Evolutionary conservation across 2,329 filamentous ascomycete genomes (phyloP).

Genomic region (Chalara sp.): DNA sequence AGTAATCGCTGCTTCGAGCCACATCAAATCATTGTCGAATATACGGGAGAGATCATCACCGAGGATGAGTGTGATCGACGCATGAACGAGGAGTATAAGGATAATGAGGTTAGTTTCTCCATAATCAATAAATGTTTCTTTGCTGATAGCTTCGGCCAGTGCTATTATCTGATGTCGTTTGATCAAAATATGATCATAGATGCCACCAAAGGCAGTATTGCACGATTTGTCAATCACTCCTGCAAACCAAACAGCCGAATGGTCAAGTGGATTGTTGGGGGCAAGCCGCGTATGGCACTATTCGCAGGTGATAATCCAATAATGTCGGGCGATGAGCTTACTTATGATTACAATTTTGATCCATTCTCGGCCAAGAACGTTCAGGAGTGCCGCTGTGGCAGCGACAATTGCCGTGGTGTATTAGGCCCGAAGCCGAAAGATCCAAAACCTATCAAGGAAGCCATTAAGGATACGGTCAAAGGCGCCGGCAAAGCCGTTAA

Average conservation of each 20-base stretch:
- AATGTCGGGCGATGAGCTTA: conserved; percentile 91
- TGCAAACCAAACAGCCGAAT: conserved; percentile 95
- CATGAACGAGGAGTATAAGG: conserved; percentile 89
- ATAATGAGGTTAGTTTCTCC: conserved; percentile 67
- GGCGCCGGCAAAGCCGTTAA: conserved; percentile 43
- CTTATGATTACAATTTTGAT: conserved; percentile 81
- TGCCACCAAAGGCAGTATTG: conserved; percentile 90
- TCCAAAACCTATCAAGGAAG: conserved; percentile 41
- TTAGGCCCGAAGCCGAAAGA: conserved; percentile 56
- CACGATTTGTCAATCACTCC: conserved; percentile 96
- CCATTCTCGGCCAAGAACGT: conserved; percentile 64
- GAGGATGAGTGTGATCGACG: conserved; percentile 87
- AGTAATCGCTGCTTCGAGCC: conserved; percentile 82
- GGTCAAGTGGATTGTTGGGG: conserved; percentile 95
- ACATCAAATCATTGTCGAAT: conserved; percentile 96
- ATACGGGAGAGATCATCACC: conserved; percentile 95
- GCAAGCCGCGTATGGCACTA: conserved; percentile 90
- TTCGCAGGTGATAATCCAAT: conserved; percentile 89
- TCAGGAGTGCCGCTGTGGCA: conserved; percentile 58
- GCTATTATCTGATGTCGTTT: conserved; percentile 98
- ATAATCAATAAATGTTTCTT: conserved; percentile 5
- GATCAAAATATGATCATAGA: conserved; percentile 99
- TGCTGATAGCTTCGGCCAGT: conserved; percentile 43
- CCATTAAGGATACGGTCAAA: conserved; percentile 28
- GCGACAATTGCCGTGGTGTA: conserved; percentile 56